Percentiles rank a stretch among this genome's conserved stretches.
phyloP scores from a whole-genome alignment of 1,284 basidiomycete genomes.

The Ceratobasidium sp. region DNA sequence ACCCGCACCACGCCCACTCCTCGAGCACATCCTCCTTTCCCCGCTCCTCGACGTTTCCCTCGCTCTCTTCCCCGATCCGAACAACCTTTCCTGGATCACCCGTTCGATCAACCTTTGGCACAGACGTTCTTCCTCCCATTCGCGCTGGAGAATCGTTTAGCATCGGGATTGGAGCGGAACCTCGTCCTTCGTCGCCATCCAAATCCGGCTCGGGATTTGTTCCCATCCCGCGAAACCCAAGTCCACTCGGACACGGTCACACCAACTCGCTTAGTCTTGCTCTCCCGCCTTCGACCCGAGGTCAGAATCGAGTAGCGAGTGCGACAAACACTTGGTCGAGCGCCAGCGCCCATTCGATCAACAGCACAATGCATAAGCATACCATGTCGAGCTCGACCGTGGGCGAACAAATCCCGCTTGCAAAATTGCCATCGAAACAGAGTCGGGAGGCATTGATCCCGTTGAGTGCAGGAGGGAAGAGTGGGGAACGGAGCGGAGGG shows the following conservation, averaged over 20 bases:
- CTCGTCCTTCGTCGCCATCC: background rate
- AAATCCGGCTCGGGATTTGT: constrained; percentile 1
- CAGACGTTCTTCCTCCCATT: constrained; percentile 13
- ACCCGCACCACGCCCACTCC: constrained; percentile 12
- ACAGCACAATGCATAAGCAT: background rate
- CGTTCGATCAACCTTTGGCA: constrained; percentile 13
- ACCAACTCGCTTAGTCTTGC: constrained; percentile 1
- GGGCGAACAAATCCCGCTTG: constrained; percentile 27
- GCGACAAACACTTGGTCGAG: constrained; percentile 11
- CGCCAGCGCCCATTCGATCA: constrained; percentile 4
- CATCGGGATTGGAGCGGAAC: background rate
- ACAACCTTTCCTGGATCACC: constrained; percentile 23
- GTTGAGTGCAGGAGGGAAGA: background rate
- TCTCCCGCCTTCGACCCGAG: constrained; percentile 1
- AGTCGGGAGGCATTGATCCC: constrained; percentile 25
- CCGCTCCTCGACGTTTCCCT: constrained; percentile 28
- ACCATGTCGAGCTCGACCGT: constrained; percentile 21
- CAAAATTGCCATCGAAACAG: constrained; percentile 18
- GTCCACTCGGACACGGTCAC: constrained; percentile 19
- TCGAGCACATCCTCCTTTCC: constrained; percentile 18
- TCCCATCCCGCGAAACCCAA: constrained; percentile 11
- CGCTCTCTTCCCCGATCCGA: constrained; percentile 15
- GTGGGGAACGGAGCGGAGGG: background rate
- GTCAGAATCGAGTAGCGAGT: background rate
- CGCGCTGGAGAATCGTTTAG: constrained; percentile 26